A percentile compares a stretch with the other conserved stretches of the same genome.
Conservation (phyloP, 345 rosid species). For the Gossypium turneri region DNA sequence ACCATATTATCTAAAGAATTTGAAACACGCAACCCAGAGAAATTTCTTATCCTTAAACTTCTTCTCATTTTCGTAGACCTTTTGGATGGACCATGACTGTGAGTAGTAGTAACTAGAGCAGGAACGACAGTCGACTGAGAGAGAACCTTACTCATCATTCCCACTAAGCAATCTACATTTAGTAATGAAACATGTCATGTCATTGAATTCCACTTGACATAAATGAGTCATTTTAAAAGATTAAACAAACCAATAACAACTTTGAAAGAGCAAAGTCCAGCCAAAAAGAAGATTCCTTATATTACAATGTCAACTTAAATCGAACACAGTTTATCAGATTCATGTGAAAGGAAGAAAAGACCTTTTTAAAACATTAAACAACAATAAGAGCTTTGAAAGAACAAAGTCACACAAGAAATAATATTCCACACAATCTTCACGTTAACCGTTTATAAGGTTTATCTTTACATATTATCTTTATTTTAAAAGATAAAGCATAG, state of each 20-base stretch:
- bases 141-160: slow-evolving; percentile 61
- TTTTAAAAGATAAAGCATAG: background rate
- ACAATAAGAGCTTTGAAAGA: background rate
- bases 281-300: no score
- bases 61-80: slow-evolving; percentile 42
- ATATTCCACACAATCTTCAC: background rate
- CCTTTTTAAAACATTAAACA: background rate
- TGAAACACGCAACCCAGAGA: slow-evolving; percentile 17
- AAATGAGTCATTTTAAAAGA: background rate
- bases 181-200: background rate
- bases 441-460: background rate
- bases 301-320: no score
- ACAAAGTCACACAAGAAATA: background rate
- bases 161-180: slow-evolving; percentile 37
- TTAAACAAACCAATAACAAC: no score
- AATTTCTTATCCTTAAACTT: slow-evolving; percentile 40
- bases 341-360: no score
- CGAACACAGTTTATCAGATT: no score
- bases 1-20: slow-evolving; percentile 40
- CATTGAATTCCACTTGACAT: background rate
- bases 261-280: no score
- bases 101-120: slow-evolving; percentile 30
- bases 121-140: slow-evolving; percentile 44
- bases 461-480: background rate
- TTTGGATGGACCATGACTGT: slow-evolving; percentile 33